phyloP scores from a whole-genome alignment of 345 rosid genomes.

The Corchorus olitorius region DNA sequence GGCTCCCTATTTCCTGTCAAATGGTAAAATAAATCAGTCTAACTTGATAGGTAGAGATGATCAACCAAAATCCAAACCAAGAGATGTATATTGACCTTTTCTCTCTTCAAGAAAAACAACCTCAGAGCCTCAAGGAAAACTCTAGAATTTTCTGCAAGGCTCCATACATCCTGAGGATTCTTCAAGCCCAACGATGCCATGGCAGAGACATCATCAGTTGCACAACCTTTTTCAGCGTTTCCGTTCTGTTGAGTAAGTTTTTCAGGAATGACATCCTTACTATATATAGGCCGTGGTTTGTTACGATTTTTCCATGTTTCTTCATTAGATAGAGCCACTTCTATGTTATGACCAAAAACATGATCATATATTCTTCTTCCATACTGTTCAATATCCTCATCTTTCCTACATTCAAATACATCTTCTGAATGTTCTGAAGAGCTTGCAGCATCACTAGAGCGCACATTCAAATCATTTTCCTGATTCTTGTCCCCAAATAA shows the following conservation, averaged over 20 bases:
- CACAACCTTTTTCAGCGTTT: slow-evolving; percentile 41
- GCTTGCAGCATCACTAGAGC: slow-evolving; percentile 62
- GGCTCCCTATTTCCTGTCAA: slow-evolving; percentile 83
- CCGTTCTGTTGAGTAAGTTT: slow-evolving; percentile 64
- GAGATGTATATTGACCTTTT: slow-evolving; percentile 51
- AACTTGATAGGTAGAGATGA: slow-evolving; percentile 2
- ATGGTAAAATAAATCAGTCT: slow-evolving; percentile 8
- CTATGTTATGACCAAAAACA: slow-evolving; percentile 94
- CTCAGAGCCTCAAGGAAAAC: slow-evolving; percentile 83
- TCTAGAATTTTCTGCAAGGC: slow-evolving; percentile 74
- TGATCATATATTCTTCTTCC: slow-evolving; percentile 96
- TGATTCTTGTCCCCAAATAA: slow-evolving; percentile 95
- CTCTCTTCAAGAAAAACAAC: slow-evolving; percentile 70
- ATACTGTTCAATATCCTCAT: slow-evolving; percentile 81
- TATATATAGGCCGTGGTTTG: slow-evolving; percentile 82
- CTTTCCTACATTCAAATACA: slow-evolving; percentile 66
- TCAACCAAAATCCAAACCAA: slow-evolving; percentile 19
- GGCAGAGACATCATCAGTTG: slow-evolving; percentile 58
- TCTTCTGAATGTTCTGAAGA: slow-evolving; percentile 69
- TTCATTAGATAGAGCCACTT: slow-evolving; percentile 87
- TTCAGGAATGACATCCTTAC: slow-evolving; percentile 60
- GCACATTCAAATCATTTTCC: slow-evolving; percentile 95
- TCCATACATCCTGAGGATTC: slow-evolving; percentile 98
- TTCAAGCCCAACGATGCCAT: slow-evolving; percentile 88
- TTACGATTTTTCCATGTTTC: slow-evolving; percentile 93